phyloP scores from a whole-genome alignment of 1,139 yeast species.

The Kodamaea sp. region DNA sequence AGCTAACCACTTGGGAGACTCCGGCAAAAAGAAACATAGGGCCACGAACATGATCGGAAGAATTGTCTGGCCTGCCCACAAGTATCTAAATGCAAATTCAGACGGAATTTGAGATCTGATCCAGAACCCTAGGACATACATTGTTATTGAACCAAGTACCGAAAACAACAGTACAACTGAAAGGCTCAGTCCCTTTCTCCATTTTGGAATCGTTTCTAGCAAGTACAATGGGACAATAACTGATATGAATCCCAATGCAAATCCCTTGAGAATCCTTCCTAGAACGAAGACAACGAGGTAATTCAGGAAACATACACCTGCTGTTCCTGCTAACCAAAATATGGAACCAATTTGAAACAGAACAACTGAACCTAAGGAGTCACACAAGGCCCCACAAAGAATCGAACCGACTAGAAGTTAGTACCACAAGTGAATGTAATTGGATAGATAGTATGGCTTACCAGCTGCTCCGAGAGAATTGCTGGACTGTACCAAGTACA shows the following conservation, averaged over 20 bases:
- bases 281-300: conserved; percentile 26
- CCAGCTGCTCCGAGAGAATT: conserved; percentile 36
- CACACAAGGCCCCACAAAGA: conserved; percentile 33
- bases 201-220: conserved; percentile 28
- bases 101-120: conserved; percentile 17
- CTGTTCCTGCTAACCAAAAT: conserved; percentile 32
- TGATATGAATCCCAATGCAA: conserved; percentile 32
- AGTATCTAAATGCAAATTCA: conserved; percentile 21
- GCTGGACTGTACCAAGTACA: conserved; percentile 28
- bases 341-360: conserved; percentile 27
- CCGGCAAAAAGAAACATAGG: conserved; percentile 48
- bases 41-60: conserved; percentile 33
- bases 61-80: conserved; percentile 28
- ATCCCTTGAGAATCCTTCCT: conserved; percentile 34
- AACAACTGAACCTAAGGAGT: conserved; percentile 28
- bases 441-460: conserved; percentile 16
- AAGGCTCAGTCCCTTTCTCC: conserved; percentile 24
- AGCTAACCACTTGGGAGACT: conserved; percentile 41
- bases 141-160: conserved; percentile 24
- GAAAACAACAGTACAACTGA: conserved; percentile 24
- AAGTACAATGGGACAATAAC: conserved; percentile 35
- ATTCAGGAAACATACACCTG: conserved; percentile 27
- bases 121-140: conserved; percentile 22
- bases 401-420: conserved; percentile 30
- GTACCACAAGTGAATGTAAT: no score